Base-by-base conservation (phyloP, 2,329 filamentous ascomycete genomes). In the Claviceps maximensis region DNA sequence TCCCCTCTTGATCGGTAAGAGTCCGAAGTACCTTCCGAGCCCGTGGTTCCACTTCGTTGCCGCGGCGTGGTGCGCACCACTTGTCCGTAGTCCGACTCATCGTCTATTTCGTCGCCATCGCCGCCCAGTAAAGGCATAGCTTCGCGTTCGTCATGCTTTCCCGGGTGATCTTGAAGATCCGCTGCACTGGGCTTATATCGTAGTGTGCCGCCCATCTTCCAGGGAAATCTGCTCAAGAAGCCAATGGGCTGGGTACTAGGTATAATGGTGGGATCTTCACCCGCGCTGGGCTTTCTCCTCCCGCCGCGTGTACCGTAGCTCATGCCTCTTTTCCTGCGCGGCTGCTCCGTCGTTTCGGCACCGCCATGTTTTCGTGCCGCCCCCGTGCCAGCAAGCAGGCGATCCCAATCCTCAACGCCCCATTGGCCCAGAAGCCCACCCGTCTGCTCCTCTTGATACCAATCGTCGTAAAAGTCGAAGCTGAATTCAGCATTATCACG, bases 381-480 rank as follows among this genome's bases (percentile, higher is more conserved):
- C 10, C 80, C 82, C 17, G 82, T 84, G 6, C 86, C 84, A 12
- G 84, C 87, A 50, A 95, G 71, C 57, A 96, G 70, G 50, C 88
- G 77, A 65, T 95, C 91, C 72, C 94, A 82, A 64, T 95, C 89
- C 62, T 94, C 89, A 59, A 72, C 83, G 41, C 84, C 83, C 87
- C 89, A 95, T 47, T 81, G 70, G 46, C 77, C 84, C 51, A 90
- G 71, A 48, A 91, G 67, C 0, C 83, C 78, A 41, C 82, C 77
- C 36, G 60, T 51, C 21, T 54, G 54, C 52, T 76, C 72, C 49
- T 80, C 77, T 53, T 78, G 75, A 56, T 95, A 89, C 91, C 91
- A 97, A 68, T 96, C 91, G 68, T 96, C 91, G 71, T 97, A 97
- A 67, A 97, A 97, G 67, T 96, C 91, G 65, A 97, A 97, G 62